Evolutionary conservation across 768 basidiomycete species (phyloP).

Genomic region (Serendipita sp.): DNA sequence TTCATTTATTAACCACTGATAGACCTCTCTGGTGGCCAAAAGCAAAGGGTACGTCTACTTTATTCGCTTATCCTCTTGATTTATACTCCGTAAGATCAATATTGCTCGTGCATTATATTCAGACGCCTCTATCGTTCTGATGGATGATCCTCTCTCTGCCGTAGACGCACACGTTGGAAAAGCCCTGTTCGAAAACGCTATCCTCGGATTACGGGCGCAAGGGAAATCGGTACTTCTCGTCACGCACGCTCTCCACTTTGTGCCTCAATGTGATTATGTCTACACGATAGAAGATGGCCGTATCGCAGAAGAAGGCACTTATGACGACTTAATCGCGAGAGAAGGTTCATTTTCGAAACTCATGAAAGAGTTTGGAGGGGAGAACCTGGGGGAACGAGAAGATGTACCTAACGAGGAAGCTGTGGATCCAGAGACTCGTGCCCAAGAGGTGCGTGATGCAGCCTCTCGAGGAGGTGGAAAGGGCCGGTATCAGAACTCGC

Average conservation of each 20-base stretch:
- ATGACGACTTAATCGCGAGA: constrained; percentile 30
- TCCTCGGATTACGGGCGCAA: constrained; percentile 29
- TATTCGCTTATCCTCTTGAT: not conserved
- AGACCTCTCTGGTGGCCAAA: constrained; percentile 42
- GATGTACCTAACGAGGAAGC: constrained; percentile 19
- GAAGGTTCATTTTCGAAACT: constrained; percentile 42
- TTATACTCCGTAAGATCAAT: constrained; percentile 32
- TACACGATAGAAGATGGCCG: constrained; percentile 30
- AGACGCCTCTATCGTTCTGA: constrained; percentile 41
- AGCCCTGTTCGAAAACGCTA: constrained; percentile 50
- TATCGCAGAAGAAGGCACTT: constrained; percentile 37
- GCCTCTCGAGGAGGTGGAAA: constrained; percentile 25
- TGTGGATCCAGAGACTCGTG: constrained; percentile 11
- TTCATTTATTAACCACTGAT: constrained; percentile 8
- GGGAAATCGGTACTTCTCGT: constrained; percentile 41
- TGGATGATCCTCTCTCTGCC: constrained; percentile 53
- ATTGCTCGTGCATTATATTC: constrained; percentile 56
- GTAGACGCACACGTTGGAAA: constrained; percentile 66
- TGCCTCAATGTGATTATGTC: constrained; percentile 35
- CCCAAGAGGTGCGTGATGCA: constrained; percentile 16
- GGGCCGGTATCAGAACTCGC: constrained; percentile 15
- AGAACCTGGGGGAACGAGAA: constrained; percentile 18
- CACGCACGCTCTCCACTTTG: constrained; percentile 40
- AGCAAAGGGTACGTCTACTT: constrained; percentile 29
- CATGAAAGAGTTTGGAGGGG: constrained; percentile 45